Evolutionary conservation across 163 green algal genomes (phyloP).

Genomic region (Prototheca wickerhamii): DNA sequence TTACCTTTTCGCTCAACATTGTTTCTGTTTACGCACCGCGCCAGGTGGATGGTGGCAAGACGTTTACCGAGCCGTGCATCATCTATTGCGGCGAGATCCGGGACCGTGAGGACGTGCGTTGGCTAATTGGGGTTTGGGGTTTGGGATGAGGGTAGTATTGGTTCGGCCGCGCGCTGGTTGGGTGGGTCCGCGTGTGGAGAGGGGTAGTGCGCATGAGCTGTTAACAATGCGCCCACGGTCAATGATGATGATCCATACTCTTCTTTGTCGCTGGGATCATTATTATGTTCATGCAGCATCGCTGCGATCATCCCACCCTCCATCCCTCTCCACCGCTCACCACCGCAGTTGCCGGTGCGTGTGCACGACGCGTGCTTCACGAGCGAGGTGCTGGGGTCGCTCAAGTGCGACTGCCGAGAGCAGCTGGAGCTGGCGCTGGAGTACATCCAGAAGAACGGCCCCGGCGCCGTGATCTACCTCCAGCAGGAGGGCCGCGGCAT

Average conservation of each 20-base stretch:
- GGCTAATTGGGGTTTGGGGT: not conserved
- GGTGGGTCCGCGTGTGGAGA: not conserved
- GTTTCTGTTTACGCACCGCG: not conserved
- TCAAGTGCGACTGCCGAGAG: constrained; percentile 93
- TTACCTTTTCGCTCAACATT: not conserved
- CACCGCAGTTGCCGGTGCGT: constrained; percentile 64
- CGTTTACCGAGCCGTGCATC: constrained; percentile 72
- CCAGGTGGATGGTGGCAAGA: constrained; percentile 64
- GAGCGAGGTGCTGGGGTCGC: constrained; percentile 83
- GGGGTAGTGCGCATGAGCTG: too few relatives aligned
- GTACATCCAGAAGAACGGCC: constrained; percentile 57
- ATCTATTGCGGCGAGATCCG: constrained; percentile 33
- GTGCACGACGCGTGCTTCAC: constrained; percentile 96
- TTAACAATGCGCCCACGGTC: too few relatives aligned
- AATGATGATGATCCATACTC: not conserved
- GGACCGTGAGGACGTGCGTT: not conserved
- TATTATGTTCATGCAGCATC: too few relatives aligned
- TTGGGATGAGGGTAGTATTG: not conserved
- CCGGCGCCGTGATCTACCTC: constrained; percentile 88
- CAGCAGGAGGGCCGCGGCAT: constrained; percentile 93
- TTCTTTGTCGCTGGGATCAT: not conserved
- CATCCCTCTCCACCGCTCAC: not conserved
- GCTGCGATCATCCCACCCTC: not conserved
- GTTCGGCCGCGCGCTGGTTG: not conserved
- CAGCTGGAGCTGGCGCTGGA: constrained; percentile 80